Evolutionary conservation across 2,329 filamentous ascomycete species (phyloP).

Genomic region (Fonsecaea monophora): DNA sequence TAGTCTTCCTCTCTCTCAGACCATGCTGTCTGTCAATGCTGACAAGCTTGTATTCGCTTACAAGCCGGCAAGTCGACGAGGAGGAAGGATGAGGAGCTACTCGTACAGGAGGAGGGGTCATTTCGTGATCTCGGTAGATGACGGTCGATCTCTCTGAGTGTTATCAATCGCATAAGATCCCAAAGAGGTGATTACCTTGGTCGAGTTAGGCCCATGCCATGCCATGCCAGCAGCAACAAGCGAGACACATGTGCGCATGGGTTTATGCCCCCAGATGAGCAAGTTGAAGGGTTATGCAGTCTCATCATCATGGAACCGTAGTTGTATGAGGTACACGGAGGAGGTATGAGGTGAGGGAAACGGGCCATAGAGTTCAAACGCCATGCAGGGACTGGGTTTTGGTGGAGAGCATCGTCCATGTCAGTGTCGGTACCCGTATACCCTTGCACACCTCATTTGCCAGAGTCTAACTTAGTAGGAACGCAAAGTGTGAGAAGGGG

Average conservation of each 20-base stretch:
- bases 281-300: neutral
- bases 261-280: neutral
- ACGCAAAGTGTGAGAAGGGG: conserved; percentile 5
- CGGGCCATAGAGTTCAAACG: neutral
- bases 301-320: neutral
- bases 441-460: neutral
- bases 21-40: neutral
- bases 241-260: neutral
- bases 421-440: neutral
- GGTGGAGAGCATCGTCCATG: neutral
- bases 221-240: neutral
- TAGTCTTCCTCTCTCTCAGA: neutral
- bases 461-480: conserved; percentile 5
- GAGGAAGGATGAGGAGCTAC: neutral
- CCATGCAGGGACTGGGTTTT: neutral
- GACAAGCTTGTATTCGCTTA: neutral
- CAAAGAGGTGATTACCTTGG: neutral
- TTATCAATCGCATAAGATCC: neutral
- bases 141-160: neutral
- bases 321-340: neutral
- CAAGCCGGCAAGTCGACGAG: neutral
- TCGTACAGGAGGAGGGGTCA: neutral
- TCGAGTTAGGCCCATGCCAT: neutral
- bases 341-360: neutral
- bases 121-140: neutral